These are phyloP conservation scores for Cinnamomum chago DNA, from an alignment of 164 flowering plant genomes.

Conservation along the genomic window DNA sequence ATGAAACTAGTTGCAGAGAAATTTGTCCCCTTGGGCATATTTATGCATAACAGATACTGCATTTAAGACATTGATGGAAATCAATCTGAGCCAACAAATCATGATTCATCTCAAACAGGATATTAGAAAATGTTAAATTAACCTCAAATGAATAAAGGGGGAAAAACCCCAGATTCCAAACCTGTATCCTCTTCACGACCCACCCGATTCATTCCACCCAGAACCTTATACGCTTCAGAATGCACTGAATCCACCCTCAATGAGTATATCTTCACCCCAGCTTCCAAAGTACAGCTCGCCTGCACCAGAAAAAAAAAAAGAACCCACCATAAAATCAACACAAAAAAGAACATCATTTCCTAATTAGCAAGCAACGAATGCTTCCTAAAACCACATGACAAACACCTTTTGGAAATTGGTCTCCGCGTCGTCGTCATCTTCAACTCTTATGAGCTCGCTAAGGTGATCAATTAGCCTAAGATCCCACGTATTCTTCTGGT, in stretches of 20 bases:
- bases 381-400: neutral
- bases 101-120: neutral
- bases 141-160: neutral
- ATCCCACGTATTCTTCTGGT: slow-evolving; percentile 97
- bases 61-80: no score
- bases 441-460: slow-evolving; percentile 69
- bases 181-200: slow-evolving; percentile 60
- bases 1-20: no score
- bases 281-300: slow-evolving; percentile 99
- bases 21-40: no score
- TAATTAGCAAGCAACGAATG: neutral
- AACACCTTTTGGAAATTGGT: slow-evolving; percentile 92
- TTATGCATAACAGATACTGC: no score
- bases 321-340: neutral
- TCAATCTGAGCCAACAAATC: neutral
- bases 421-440: slow-evolving; percentile 66
- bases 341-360: neutral
- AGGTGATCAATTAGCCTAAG: slow-evolving; percentile 85
- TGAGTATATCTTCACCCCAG: slow-evolving; percentile 94
- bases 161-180: neutral
- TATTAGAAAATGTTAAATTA: neutral
- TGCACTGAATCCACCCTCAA: slow-evolving; percentile 91
- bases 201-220: slow-evolving; percentile 89
- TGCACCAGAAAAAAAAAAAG: slow-evolving; percentile 13
- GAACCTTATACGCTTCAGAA: slow-evolving; percentile 97